These are phyloP conservation scores for Chlorella sp. DNA, from an alignment of 139 green algal genomes.

Conservation along the genomic window DNA sequence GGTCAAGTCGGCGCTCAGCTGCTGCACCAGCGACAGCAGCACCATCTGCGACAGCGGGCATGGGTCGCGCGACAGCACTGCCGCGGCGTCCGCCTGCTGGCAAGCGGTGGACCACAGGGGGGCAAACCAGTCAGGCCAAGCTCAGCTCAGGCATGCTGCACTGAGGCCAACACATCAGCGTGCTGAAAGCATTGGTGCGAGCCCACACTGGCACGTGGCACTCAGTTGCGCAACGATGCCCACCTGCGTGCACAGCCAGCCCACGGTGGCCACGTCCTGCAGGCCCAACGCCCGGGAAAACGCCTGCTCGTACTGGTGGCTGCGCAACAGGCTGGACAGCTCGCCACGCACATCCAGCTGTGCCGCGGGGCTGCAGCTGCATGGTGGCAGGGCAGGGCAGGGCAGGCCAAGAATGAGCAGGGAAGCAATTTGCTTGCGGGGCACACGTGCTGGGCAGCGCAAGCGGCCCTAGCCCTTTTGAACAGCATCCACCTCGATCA, in stretches of 20 bases:
- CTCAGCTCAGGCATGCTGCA: no score
- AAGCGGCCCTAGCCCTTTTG: background rate
- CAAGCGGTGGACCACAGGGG: background rate
- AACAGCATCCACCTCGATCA: background rate
- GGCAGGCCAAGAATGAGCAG: background rate
- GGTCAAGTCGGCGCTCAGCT: conserved; percentile 77
- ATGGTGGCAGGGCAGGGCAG: no score
- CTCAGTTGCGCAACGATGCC: background rate
- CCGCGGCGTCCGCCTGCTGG: conserved; percentile 2
- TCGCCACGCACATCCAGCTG: conserved; percentile 31
- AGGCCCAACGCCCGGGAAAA: conserved; percentile 63
- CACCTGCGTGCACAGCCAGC: conserved; percentile 79
- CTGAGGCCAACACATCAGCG: no score
- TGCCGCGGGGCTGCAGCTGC: background rate
- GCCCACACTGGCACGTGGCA: no score
- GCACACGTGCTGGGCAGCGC: background rate
- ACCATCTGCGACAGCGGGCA: conserved; percentile 74
- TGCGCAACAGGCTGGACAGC: conserved; percentile 23
- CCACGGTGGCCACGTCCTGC: conserved; percentile 71
- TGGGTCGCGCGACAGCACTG: conserved; percentile 46
- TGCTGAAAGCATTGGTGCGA: no score
- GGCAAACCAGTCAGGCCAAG: background rate
- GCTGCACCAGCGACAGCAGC: conserved; percentile 82
- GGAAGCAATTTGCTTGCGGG: background rate
- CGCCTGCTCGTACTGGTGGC: conserved; percentile 62